phyloP scores from a whole-genome alignment of 106 monocot species.

The Vanilla planifolia region DNA sequence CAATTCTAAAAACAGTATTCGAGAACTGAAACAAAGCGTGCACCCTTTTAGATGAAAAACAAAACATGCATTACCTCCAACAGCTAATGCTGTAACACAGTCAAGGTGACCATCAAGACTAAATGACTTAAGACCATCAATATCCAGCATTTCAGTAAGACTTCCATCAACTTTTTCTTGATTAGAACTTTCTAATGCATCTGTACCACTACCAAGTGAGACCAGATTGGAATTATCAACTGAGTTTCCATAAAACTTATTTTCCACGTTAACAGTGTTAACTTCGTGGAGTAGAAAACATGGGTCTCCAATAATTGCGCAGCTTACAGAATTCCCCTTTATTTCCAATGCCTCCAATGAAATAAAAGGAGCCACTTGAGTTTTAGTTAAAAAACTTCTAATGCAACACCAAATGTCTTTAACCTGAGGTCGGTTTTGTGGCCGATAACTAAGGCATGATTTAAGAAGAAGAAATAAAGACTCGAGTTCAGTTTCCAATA shows the following conservation, averaged over 20 bases:
- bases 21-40: no score
- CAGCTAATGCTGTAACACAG: constrained; percentile 64
- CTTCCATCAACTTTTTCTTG: constrained; percentile 24
- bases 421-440: constrained; percentile 45
- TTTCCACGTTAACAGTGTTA: neutral
- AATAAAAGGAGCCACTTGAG: constrained; percentile 12
- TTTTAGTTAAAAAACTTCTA: constrained; percentile 19
- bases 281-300: constrained; percentile 1
- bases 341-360: constrained; percentile 9
- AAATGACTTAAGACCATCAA: constrained; percentile 22
- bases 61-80: constrained; percentile 98
- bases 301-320: constrained; percentile 40
- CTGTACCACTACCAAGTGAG: constrained; percentile 6
- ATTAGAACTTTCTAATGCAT: constrained; percentile 6
- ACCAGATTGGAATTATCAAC: neutral
- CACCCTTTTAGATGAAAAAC: no score
- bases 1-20: no score
- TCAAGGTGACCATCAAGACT: constrained; percentile 66
- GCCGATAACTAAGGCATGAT: constrained; percentile 48
- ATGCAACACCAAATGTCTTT: constrained; percentile 55
- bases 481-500: constrained; percentile 30
- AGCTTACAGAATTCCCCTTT: constrained; percentile 27
- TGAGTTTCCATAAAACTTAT: neutral
- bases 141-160: constrained; percentile 4
- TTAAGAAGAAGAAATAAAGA: constrained; percentile 31